Conservation (phyloP, 768 basidiomycete species). For the Symmetrospora coprosmae region DNA sequence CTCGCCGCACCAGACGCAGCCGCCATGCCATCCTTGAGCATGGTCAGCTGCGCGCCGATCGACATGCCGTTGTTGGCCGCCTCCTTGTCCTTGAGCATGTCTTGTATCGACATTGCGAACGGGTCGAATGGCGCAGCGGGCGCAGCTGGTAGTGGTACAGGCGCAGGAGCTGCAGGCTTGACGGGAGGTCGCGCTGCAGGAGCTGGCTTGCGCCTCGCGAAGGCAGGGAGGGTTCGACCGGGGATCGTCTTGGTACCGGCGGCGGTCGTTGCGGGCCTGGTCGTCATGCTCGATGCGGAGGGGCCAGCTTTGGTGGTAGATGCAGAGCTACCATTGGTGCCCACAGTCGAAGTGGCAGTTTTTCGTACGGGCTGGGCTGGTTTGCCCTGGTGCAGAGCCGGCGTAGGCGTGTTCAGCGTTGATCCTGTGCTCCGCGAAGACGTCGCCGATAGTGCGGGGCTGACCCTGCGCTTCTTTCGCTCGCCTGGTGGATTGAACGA, state of each 20-base stretch:
- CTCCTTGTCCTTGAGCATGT: constrained; percentile 6
- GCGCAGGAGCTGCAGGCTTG: not conserved
- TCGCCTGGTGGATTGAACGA: too few relatives aligned
- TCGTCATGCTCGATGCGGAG: too few relatives aligned
- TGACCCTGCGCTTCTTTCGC: constrained; percentile 9
- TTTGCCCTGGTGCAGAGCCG: too few relatives aligned
- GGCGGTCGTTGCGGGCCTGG: too few relatives aligned
- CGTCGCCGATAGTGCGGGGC: too few relatives aligned
- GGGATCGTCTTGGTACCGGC: not conserved
- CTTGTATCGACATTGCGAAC: constrained; percentile 6
- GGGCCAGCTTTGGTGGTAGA: too few relatives aligned
- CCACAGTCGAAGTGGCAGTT: too few relatives aligned
- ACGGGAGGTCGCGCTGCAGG: not conserved
- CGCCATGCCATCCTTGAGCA: constrained; percentile 6
- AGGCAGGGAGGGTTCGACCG: constrained; percentile 1
- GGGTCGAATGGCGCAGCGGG: constrained; percentile 6
- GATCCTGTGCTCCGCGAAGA: too few relatives aligned
- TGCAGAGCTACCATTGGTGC: too few relatives aligned
- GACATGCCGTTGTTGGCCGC: constrained; percentile 8
- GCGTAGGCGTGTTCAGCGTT: too few relatives aligned
- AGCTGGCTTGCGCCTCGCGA: constrained; percentile 9
- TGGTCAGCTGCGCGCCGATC: constrained; percentile 5
- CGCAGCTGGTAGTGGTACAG: too few relatives aligned
- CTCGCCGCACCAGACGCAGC: not conserved
- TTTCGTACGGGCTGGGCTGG: too few relatives aligned